Evolutionary conservation across 1,284 basidiomycete genomes (phyloP), one percentile per base, ranked within the genome.

Genomic region (Rhodotorula sp.): DNA sequence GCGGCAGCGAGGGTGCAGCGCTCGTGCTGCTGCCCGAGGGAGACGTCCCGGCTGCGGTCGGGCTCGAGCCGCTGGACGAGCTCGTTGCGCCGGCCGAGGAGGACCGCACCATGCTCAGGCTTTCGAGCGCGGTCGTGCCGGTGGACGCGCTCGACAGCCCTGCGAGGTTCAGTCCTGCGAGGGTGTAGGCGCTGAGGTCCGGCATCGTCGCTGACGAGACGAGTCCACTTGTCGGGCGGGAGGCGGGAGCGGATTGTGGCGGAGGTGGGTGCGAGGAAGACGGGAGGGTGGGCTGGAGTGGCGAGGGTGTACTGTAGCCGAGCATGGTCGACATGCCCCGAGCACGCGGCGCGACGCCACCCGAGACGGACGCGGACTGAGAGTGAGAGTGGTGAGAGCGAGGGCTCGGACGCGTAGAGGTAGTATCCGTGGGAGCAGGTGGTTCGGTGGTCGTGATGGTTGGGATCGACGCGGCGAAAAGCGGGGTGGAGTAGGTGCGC

Each of bases 171-270:
- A 63, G 52, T 4, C 53, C 53, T 7, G 55, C n/a, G 57, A 59
- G 57, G 19, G 64, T 66, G 64, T 59, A 66, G 12, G 42, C 64
- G n/a, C 49, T 66, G 14, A 71, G 45, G 46, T 71, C 69, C 41
- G 69, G 69, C 65, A 71, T 59, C 34, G 69, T 71, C 41, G 57
- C 56, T 0, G 63, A 65, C 14, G 68, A 27, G 9, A 55, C 23
- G 52, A 59, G n/a, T 27, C 54, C 12, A 45, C 41, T 41, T 1
- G 46, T 23, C 16, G 64, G 55, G 4, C 48, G 53, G 8, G 53
- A 13, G 17, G 49, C 8, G n/a, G 34, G 34, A 5, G 34, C 34
- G 34, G 34, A 34, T 34, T 34, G 34, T 34, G 34, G 34, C 34
- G 34, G 46, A 23, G 14, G 34, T 14, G 10, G 64, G 34, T 14